Base-by-base conservation (phyloP, 83 land plant species). In the Diphasiastrum complanatum region DNA sequence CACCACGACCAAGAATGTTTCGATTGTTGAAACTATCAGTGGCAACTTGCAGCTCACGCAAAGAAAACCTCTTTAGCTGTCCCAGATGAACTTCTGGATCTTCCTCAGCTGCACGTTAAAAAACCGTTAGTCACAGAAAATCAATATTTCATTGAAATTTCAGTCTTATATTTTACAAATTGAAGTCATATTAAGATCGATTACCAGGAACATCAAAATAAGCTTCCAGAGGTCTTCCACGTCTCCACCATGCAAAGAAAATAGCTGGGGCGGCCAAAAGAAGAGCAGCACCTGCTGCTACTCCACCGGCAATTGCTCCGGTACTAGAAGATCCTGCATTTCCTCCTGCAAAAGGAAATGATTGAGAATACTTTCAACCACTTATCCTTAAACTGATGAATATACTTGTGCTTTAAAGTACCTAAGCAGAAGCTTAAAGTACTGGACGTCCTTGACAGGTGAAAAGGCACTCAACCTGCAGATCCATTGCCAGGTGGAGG, bases 1-100 rank as follows among this genome's bases (percentile, higher is more conserved):
- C 59, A 55, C 59, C 59, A 20, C 34, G 20, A 16, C 59, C 59
- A 55, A 30, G 59, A 30, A 26, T 12, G 10, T 55, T 55, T 55
- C 31, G 26, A 19, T 55, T 55, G 27, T 35, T 27, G 1, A 55
- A 55, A 16, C n/a, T n/a, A n/a, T n/a, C n/a, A n/a, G n/a, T n/a
- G n/a, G n/a, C n/a, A n/a, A n/a, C n/a, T n/a, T n/a, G n/a, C n/a
- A n/a, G n/a, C n/a, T n/a, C n/a, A n/a, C n/a, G n/a, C n/a, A n/a
- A n/a, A n/a, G n/a, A n/a, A n/a, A n/a, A n/a, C n/a, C n/a, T n/a
- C n/a, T n/a, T n/a, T n/a, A n/a, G n/a, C n/a, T n/a, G n/a, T n/a
- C 59, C 59, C 11, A 55, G 27, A 32, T 55, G 59, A 19, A 55
- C 59, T 55, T 55, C 59, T 24, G 59, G 59, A 27, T 55, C 59